A percentile compares a stretch with the other conserved stretches of the same genome.
Conservation (phyloP, 176 grass and related monocot species). For the Raddia guianensis region DNA sequence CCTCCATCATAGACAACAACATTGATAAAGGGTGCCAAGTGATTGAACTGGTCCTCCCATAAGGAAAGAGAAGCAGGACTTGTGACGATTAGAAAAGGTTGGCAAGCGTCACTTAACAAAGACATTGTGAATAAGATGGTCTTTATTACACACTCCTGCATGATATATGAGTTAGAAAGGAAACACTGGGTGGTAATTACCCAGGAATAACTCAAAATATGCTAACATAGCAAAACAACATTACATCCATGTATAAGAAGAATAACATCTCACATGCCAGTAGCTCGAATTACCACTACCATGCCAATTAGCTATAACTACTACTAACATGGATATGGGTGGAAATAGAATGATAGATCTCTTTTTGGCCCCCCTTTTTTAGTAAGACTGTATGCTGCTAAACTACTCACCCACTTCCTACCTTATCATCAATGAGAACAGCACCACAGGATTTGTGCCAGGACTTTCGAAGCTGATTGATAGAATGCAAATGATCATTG, state of each 20-base stretch:
- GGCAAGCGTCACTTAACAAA: conserved; percentile 48
- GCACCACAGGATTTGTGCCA: conserved; percentile 72
- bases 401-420: conserved; percentile 24
- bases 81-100: conserved; percentile 76
- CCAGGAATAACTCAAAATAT: conserved; percentile 5
- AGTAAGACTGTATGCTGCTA: conserved; percentile 7
- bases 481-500: conserved; percentile 75
- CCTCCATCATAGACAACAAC: conserved; percentile 66
- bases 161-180: conserved; percentile 19
- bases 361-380: not conserved
- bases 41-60: conserved; percentile 72
- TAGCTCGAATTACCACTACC: not conserved
- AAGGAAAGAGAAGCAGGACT: conserved; percentile 50
- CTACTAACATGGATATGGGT: conserved; percentile 6
- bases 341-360: conserved; percentile 22
- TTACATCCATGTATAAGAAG: conserved; percentile 12
- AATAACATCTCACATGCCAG: conserved; percentile 9
- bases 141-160: conserved; percentile 74
- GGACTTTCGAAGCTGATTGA: conserved; percentile 73
- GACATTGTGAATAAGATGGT: conserved; percentile 67
- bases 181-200: not conserved
- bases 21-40: conserved; percentile 69
- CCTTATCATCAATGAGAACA: conserved; percentile 78
- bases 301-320: conserved; percentile 9
- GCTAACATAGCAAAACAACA: not conserved